Conservation (phyloP, 768 basidiomycete genomes). For the Suillus variegatus region DNA sequence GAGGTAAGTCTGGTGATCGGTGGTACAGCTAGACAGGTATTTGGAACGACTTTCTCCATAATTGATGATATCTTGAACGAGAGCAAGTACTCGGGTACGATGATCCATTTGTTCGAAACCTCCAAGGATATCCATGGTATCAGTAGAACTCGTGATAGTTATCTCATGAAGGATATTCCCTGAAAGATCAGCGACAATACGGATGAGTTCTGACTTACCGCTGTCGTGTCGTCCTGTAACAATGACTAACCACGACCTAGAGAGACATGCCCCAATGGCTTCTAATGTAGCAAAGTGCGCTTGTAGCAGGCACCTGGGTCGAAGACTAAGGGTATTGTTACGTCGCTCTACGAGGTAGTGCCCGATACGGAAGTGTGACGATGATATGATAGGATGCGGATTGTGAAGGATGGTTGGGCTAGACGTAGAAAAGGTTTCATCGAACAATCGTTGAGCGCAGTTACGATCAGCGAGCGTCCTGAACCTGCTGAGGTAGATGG, state of each 20-base stretch:
- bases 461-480: conserved; percentile 68
- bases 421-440: conserved; percentile 45
- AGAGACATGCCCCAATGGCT: conserved; percentile 70
- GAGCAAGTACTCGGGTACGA: conserved; percentile 36
- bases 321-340: conserved; percentile 33
- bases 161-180: conserved; percentile 75
- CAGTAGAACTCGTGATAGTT: conserved; percentile 81
- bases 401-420: conserved; percentile 42
- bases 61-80: conserved; percentile 42
- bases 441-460: conserved; percentile 53
- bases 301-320: conserved; percentile 57
- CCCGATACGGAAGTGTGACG: conserved; percentile 64
- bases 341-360: conserved; percentile 46
- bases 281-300: conserved; percentile 67
- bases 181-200: conserved; percentile 65
- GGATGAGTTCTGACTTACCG: conserved; percentile 81
- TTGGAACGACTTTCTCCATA: conserved; percentile 43
- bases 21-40: conserved; percentile 25
- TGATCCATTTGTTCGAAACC: conserved; percentile 91
- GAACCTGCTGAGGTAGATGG: conserved; percentile 86
- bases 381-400: conserved; percentile 36
- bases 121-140: conserved; percentile 92
- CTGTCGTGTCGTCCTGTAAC: conserved; percentile 70
- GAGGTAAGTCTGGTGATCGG: conserved; percentile 16
- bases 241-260: conserved; percentile 87